A percentile compares a stretch with the other conserved stretches of the same genome.
Conservation (phyloP, 2,329 filamentous ascomycete genomes). For the Pyricularia sp. region DNA sequence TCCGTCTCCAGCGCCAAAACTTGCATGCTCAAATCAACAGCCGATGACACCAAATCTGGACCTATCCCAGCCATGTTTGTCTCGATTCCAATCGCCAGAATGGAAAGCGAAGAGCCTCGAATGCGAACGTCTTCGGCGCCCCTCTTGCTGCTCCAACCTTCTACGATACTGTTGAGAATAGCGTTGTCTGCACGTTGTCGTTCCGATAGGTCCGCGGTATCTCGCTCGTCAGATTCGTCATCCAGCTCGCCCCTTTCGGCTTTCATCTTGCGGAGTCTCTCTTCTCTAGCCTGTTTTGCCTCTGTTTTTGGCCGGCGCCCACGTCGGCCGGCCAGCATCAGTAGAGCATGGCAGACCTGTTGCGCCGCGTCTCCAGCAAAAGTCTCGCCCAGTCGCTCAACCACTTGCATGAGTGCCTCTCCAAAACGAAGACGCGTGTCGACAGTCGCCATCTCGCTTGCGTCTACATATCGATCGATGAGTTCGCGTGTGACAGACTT, state of each 20-base stretch:
- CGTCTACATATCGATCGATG: slow-evolving; percentile 58
- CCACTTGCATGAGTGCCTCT: slow-evolving; percentile 55
- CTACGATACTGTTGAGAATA: slow-evolving; percentile 48
- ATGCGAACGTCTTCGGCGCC: slow-evolving; percentile 63
- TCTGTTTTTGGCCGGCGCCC: slow-evolving; percentile 51
- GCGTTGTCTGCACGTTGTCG: slow-evolving; percentile 26
- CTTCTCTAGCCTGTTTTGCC: slow-evolving; percentile 41
- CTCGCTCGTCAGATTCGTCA: slow-evolving; percentile 32
- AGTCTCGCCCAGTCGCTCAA: slow-evolving; percentile 48
- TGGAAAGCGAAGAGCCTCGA: slow-evolving; percentile 58
- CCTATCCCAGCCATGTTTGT: slow-evolving; percentile 49
- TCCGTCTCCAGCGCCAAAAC: slow-evolving; percentile 54
- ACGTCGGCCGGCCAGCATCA: slow-evolving; percentile 56
- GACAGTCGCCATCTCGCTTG: slow-evolving; percentile 44
- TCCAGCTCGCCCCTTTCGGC: slow-evolving; percentile 40
- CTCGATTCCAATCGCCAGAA: slow-evolving; percentile 52
- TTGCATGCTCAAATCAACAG: slow-evolving; percentile 53
- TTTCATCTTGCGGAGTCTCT: slow-evolving; percentile 36
- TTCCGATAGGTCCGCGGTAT: not conserved
- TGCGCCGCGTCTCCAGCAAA: slow-evolving; percentile 45
- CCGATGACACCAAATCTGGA: slow-evolving; percentile 38
- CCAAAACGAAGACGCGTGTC: slow-evolving; percentile 61
- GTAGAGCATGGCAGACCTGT: slow-evolving; percentile 45
- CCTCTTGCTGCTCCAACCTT: slow-evolving; percentile 57
- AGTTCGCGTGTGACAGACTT: slow-evolving; percentile 53